phyloP scores from a whole-genome alignment of 352 stramenopile species.

The Globisporangium recalcitrans region DNA sequence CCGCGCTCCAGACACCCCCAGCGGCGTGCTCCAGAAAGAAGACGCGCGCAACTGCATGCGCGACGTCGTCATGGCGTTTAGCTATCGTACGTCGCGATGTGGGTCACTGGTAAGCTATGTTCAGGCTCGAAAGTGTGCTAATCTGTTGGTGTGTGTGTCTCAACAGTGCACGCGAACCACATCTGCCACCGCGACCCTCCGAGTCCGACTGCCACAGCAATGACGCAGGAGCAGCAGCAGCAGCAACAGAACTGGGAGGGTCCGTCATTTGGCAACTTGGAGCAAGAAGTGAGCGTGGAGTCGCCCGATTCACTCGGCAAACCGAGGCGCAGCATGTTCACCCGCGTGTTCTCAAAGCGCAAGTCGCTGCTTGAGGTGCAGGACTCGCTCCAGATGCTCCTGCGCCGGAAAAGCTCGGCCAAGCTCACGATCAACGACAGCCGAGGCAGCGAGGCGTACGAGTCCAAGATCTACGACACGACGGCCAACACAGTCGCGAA shows the following conservation, averaged over 20 bases:
- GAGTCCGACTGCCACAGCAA: background rate
- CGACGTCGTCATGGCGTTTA: constrained; percentile 70
- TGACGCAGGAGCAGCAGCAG: background rate
- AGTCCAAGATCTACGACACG: background rate
- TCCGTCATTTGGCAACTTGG: background rate
- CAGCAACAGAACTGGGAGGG: background rate
- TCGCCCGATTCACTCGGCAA: background rate
- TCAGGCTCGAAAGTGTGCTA: no score
- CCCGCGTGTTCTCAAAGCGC: constrained; percentile 17
- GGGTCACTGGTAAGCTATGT: background rate
- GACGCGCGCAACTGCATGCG: constrained; percentile 58
- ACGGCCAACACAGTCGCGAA: background rate
- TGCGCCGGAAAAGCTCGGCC: constrained; percentile 18
- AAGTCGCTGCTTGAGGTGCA: constrained; percentile 30
- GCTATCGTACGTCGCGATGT: constrained; percentile 46
- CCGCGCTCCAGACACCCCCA: constrained; percentile 19
- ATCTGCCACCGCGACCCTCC: constrained; percentile 74
- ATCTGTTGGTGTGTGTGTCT: background rate
- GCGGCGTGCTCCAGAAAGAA: constrained; percentile 28
- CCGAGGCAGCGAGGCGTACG: background rate
- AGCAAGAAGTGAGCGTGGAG: background rate
- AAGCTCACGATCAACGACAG: constrained; percentile 1
- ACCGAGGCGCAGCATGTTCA: background rate
- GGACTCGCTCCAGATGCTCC: constrained; percentile 32
- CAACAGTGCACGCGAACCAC: constrained; percentile 60